Evolutionary conservation across 2,329 filamentous ascomycete species (phyloP).

Genomic region (Colletotrichum orbiculare): DNA sequence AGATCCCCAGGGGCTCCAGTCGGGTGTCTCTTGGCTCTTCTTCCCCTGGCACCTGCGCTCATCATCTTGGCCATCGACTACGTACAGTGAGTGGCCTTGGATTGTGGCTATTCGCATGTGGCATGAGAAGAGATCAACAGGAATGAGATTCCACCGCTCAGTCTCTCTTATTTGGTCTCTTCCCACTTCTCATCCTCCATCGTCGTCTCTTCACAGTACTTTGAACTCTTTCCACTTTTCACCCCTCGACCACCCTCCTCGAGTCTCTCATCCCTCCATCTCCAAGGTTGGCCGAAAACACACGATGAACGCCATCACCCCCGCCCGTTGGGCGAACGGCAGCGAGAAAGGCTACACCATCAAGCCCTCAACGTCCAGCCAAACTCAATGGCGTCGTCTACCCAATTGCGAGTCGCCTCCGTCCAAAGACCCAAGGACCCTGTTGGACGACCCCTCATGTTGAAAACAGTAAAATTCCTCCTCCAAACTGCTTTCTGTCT

Average conservation of each 20-base stretch:
- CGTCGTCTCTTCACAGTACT: neutral
- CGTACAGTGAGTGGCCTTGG: neutral
- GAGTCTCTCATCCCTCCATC: neutral
- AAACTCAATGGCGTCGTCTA: conserved; percentile 16
- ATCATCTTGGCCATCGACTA: no score
- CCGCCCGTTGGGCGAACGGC: conserved; percentile 7
- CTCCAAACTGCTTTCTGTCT: neutral
- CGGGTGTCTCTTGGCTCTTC: no score
- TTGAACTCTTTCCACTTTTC: neutral
- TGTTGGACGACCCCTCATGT: conserved; percentile 18
- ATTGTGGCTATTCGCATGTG: conserved; percentile 1
- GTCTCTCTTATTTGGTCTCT: conserved; percentile 1
- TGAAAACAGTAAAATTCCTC: neutral
- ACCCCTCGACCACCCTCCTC: neutral
- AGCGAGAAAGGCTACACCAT: conserved; percentile 4
- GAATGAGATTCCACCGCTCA: conserved; percentile 6
- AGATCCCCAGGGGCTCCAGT: no score
- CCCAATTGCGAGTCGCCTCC: neutral
- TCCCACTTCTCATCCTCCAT: neutral
- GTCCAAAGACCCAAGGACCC: neutral
- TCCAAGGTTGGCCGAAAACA: neutral
- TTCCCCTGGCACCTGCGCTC: no score
- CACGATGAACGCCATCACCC: neutral
- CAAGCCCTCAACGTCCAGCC: neutral
- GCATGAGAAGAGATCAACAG: neutral